phyloP scores from a whole-genome alignment of 163 green algal species.

The Prototheca wickerhamii region DNA sequence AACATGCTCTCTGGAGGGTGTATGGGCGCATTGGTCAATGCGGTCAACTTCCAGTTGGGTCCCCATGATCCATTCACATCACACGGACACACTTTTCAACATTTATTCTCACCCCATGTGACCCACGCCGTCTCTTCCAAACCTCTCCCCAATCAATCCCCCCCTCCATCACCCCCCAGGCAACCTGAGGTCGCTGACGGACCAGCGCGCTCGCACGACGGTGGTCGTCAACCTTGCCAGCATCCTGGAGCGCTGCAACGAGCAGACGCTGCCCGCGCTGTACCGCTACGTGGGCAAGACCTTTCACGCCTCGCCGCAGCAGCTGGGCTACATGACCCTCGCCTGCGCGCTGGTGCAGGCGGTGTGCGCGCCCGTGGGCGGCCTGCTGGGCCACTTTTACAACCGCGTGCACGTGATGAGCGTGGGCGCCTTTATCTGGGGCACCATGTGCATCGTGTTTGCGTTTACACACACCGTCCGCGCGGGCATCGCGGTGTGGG shows the following conservation, averaged over 20 bases:
- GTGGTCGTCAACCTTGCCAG: conserved; percentile 23
- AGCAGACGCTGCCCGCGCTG: conserved; percentile 26
- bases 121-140: no score
- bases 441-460: conserved; percentile 31
- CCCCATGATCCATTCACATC: no score
- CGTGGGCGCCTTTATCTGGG: conserved; percentile 21
- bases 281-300: conserved; percentile 29
- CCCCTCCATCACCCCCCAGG: no score
- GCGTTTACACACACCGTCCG: conserved; percentile 14
- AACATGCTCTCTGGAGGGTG: no score
- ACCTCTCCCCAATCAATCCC: no score
- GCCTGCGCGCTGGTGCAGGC: conserved; percentile 43
- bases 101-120: no score
- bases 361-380: conserved; percentile 39
- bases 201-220: conserved; percentile 22
- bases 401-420: conserved; percentile 18
- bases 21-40: no score
- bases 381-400: conserved; percentile 30
- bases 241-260: conserved; percentile 25
- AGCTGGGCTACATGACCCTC: conserved; percentile 48
- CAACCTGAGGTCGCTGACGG: conserved; percentile 13
- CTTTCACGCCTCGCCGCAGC: conserved; percentile 32
- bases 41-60: no score
- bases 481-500: conserved; percentile 40
- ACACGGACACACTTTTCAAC: no score